Base-by-base conservation (phyloP, 2,329 filamentous ascomycete species). In the Thermoascus crustaceus region DNA sequence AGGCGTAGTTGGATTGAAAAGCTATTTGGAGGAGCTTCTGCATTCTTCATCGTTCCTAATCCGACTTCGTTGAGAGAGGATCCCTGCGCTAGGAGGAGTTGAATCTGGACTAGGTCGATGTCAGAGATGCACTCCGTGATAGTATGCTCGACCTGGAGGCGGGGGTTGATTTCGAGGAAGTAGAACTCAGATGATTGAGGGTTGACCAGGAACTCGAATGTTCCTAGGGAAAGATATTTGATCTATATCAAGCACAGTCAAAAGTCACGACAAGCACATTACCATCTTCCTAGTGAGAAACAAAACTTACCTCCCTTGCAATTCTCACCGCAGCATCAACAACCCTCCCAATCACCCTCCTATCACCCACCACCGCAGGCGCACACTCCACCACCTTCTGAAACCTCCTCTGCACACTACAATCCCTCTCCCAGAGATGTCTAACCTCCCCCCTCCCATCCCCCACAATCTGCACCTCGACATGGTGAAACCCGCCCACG, bases 121-220 rank as follows among this genome's bases (percentile, higher is more conserved):
- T 58, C 61, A 4, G 67, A 67, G 5, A 80, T 69, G 3, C 61
- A 64, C 44, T 79, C 75, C 0, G 73, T 77, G 35, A 78, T 69
- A 1, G 75, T 78, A 47, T 78, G 75, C 44, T 79, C 75, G 24
- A 79, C 75, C 47, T 78, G 75, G 2, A 78, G 52, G 2, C 75
- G 63, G 0, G 75, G 75, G 37, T 79, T 79, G 42, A 78, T 66
- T 46, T 79, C 75, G 4, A 79, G 53, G 44, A 79, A 78, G 53
- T 69, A 78, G 50, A 70, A 75, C 16, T 73, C 66, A 1, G 52
- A 50, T 0, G 56, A 66, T 0, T 53, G 40, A 7, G 69, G 66
- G 38, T 72, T 72, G 8, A 78, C 65, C 0, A 82, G 61, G 38
- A 80, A 81, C 49, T 82, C 78, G 42, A 79, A 79, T 0, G 77